Percentiles rank a stretch among this genome's conserved stretches.
phyloP scores from a whole-genome alignment of 1,139 yeast genomes.

The Saccharomyces hybrid region DNA sequence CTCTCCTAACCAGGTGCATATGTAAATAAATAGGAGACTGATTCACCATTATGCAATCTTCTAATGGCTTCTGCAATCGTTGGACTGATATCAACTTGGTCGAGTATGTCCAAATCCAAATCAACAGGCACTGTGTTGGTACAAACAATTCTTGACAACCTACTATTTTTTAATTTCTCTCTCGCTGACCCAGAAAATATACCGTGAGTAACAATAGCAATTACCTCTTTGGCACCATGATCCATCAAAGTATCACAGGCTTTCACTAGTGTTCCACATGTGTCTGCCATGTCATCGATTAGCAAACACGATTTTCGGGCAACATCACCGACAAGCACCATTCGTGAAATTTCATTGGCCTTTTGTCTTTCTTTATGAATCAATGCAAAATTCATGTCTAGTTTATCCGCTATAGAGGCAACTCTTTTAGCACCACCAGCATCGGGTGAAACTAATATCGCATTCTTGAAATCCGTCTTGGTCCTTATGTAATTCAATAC shows the following conservation, averaged over 20 bases:
- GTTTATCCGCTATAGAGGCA: constrained; percentile 68
- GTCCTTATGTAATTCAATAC: constrained; percentile 62
- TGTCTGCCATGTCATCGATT: constrained; percentile 80
- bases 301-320: constrained; percentile 59
- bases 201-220: constrained; percentile 76
- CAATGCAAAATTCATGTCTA: constrained; percentile 69
- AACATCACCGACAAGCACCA: constrained; percentile 80
- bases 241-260: constrained; percentile 52
- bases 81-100: constrained; percentile 63
- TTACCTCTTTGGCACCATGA: constrained; percentile 65
- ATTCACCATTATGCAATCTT: constrained; percentile 77
- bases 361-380: constrained; percentile 77
- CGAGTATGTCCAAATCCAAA: constrained; percentile 52
- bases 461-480: constrained; percentile 44
- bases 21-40: constrained; percentile 68
- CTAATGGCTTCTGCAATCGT: constrained; percentile 74
- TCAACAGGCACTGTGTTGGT: constrained; percentile 72
- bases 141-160: constrained; percentile 59
- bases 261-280: constrained; percentile 73
- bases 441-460: constrained; percentile 76
- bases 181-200: constrained; percentile 67
- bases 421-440: constrained; percentile 86
- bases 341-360: constrained; percentile 68
- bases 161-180: constrained; percentile 50
- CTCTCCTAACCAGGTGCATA: constrained; percentile 30